Evolutionary conservation across 176 grass and related monocot genomes (phyloP).

Genomic region (Tillandsia fasciculata): DNA sequence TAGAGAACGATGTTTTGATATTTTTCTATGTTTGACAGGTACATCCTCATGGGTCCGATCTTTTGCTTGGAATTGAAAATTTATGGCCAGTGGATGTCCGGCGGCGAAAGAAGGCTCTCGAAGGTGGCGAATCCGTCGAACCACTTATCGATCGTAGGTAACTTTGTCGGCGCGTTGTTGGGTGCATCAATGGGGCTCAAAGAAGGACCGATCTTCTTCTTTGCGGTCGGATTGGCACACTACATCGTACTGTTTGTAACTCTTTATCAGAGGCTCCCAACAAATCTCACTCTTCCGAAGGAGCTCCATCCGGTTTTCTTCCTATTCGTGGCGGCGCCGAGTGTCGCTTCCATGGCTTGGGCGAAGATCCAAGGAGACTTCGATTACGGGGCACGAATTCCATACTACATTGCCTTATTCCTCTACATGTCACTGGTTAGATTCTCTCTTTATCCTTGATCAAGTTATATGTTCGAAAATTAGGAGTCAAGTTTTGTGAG

Average conservation of each 20-base stretch:
- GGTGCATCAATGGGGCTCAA: conserved; percentile 65
- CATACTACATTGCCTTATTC: conserved; percentile 89
- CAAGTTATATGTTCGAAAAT: neutral
- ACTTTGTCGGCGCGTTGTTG: conserved; percentile 84
- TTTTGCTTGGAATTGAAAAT: conserved; percentile 88
- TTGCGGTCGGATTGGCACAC: conserved; percentile 78
- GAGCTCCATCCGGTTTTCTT: conserved; percentile 98
- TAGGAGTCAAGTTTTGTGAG: neutral
- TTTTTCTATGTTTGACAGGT: conserved; percentile 24
- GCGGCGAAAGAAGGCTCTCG: conserved; percentile 51
- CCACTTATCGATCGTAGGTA: conserved; percentile 82
- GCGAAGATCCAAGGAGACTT: conserved; percentile 73
- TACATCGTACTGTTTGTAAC: conserved; percentile 95
- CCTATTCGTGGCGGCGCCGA: conserved; percentile 84
- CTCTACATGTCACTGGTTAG: conserved; percentile 82
- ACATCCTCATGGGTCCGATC: conserved; percentile 73
- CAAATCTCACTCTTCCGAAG: conserved; percentile 75
- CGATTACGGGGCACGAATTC: conserved; percentile 53
- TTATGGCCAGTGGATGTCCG: conserved; percentile 98
- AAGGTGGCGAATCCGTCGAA: conserved; percentile 92
- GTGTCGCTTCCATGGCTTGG: conserved; percentile 84
- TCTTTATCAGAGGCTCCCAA: conserved; percentile 93
- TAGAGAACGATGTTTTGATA: no score
- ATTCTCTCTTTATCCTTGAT: neutral
- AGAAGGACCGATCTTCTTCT: conserved; percentile 84